phyloP scores from a whole-genome alignment of 257 asterid genomes.

The Paulownia fortunei region DNA sequence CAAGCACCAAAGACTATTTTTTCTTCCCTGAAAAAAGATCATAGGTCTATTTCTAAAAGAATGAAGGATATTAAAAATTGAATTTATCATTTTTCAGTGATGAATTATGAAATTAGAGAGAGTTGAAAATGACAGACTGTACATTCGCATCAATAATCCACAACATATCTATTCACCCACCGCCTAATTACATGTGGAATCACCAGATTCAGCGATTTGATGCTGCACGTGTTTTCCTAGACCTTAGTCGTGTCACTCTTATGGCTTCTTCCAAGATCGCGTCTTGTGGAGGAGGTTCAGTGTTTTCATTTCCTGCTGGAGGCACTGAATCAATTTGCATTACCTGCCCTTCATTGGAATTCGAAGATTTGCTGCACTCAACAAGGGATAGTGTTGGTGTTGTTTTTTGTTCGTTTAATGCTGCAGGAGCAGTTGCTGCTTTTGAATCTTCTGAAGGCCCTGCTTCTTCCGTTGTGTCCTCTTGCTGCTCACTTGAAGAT shows the following conservation, averaged over 20 bases:
- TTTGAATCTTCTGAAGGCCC: conserved; percentile 47
- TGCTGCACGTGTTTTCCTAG: conserved; percentile 46
- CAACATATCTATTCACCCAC: conserved; percentile 25
- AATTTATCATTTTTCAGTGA: conserved; percentile 21
- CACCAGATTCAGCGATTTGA: conserved; percentile 26
- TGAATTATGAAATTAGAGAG: conserved; percentile 24
- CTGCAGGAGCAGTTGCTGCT: conserved; percentile 42
- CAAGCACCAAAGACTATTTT: not conserved
- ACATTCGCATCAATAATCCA: conserved; percentile 41
- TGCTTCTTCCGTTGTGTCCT: conserved; percentile 50
- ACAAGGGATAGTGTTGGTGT: conserved; percentile 41
- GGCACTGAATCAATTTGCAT: conserved; percentile 51
- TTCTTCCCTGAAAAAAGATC: not conserved
- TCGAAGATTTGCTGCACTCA: conserved; percentile 41
- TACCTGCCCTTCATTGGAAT: conserved; percentile 44
- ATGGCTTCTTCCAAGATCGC: conserved; percentile 44
- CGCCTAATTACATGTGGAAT: conserved; percentile 28
- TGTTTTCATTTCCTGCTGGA: conserved; percentile 34
- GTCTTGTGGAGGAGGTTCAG: conserved; percentile 41
- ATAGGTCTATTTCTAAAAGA: not conserved
- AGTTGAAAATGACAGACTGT: conserved; percentile 34
- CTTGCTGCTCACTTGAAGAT: conserved; percentile 55
- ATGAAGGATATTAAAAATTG: not conserved
- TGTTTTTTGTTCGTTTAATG: conserved; percentile 51
- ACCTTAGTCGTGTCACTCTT: conserved; percentile 56